Evolutionary conservation across 1,284 basidiomycete genomes (phyloP).

Genomic region (Golubevia sp.): DNA sequence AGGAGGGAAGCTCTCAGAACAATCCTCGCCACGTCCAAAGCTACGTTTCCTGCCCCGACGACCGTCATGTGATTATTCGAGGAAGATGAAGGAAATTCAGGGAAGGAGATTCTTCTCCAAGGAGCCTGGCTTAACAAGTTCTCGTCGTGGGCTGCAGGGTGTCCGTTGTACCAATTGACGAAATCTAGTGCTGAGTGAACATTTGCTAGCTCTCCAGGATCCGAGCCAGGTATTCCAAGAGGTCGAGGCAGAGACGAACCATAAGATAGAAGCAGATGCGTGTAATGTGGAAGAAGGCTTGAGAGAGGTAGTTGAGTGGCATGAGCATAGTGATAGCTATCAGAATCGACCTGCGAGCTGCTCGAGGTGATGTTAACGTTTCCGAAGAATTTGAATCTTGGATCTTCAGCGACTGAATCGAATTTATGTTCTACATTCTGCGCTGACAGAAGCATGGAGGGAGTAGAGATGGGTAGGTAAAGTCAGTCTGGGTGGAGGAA

Average conservation of each 20-base stretch:
- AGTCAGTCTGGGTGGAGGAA: neutral
- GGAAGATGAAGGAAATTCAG: neutral
- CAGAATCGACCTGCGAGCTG: slow-evolving; percentile 10
- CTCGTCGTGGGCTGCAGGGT: slow-evolving; percentile 45
- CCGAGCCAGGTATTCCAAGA: slow-evolving; percentile 34
- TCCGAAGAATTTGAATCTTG: slow-evolving; percentile 72
- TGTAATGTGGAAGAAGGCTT: slow-evolving; percentile 72
- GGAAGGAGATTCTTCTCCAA: slow-evolving; percentile 7
- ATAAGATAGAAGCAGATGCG: slow-evolving; percentile 79
- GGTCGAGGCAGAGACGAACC: slow-evolving; percentile 68
- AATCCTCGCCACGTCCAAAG: slow-evolving; percentile 53
- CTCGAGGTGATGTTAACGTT: slow-evolving; percentile 75
- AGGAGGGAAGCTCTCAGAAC: slow-evolving; percentile 26
- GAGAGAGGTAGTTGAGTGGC: slow-evolving; percentile 69
- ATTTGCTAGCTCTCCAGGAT: slow-evolving; percentile 21
- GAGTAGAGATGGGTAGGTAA: neutral
- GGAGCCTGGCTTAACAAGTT: slow-evolving; percentile 7
- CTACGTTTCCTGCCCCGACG: slow-evolving; percentile 58
- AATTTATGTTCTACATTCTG: slow-evolving; percentile 98
- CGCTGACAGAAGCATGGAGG: neutral
- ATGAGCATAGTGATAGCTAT: slow-evolving; percentile 63
- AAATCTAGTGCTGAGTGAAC: slow-evolving; percentile 46
- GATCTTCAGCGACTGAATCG: slow-evolving; percentile 64
- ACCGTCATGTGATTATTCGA: slow-evolving; percentile 37
- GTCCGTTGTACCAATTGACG: slow-evolving; percentile 61